Evolutionary conservation across 2,329 filamentous ascomycete genomes (phyloP), one percentile per base, ranked within the genome.

Genomic region (Arthrobotrys conoides): DNA sequence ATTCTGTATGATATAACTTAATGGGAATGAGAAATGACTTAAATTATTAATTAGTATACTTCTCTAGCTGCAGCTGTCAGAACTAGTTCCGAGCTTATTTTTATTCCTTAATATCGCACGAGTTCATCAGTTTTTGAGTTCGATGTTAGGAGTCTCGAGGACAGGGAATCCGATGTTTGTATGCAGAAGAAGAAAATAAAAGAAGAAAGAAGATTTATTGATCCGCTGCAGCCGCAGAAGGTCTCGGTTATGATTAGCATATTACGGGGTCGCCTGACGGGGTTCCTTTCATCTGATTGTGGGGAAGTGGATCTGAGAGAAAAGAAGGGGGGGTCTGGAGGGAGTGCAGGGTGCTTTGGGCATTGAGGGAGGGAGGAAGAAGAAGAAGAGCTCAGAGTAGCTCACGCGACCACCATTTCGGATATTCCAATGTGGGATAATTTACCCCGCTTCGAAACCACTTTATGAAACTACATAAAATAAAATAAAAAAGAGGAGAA

Each of bases 341-440:
- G 16, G 14, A 27, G 9, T 30, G 4, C n/a, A 51, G 48, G 16
- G 38, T 41, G 38, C 36, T 10, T 5, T 14, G 38, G 24, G 20
- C 48, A 51, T 53, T 55, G 51, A 55, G 51, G 5, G 27, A 55
- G 14, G 2, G 8, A 1, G 51, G 5, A 16, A 55, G 14, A 2
- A 2, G 0, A 18, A 18, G 14, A 24, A 55, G 51, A 8, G 3
- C 18, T 9, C 20, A 27, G 48, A 27, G 48, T 3, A 18, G 51
- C 51, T 55, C 51, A 55, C 51, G 24, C 51, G 51, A 55, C 51
- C 51, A 55, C 3, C 38, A n/a, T 16, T 16, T 41, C 38, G 38
- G 38, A n/a, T 14, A 16, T 41, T 41, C 38, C 38, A 41, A 41
- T 16, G 12, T 16, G 38, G 38, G 38, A 41, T 41, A 41, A 41